A percentile compares a stretch with the other conserved stretches of the same genome.
Conservation (phyloP, 2,329 filamentous ascomycete genomes). For the Colletotrichum caudatum region DNA sequence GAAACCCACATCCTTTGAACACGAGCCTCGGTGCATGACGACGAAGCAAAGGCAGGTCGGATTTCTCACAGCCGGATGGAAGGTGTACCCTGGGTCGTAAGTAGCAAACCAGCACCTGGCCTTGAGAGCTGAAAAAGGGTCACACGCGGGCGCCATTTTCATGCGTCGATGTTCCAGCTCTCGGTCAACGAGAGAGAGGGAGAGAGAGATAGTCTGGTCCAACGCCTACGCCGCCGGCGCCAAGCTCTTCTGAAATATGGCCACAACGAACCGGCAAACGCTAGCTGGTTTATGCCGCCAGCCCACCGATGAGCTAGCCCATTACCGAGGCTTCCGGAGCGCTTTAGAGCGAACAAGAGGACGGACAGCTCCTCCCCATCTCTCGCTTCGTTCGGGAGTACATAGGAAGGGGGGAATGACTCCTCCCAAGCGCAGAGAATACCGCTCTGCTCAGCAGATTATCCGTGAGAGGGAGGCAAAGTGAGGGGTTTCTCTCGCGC, state of each 20-base stretch:
- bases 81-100: not conserved
- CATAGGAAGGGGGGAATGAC: not conserved
- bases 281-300: constrained; percentile 24
- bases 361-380: constrained; percentile 10
- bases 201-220: constrained; percentile 5
- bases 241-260: constrained; percentile 3
- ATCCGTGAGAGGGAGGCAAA: constrained; percentile 22
- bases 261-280: constrained; percentile 1
- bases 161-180: constrained; percentile 17
- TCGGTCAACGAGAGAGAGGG: constrained; percentile 1
- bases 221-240: constrained; percentile 17
- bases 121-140: not conserved
- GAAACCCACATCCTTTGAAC: constrained; percentile 8
- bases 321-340: constrained; percentile 37
- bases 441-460: constrained; percentile 12
- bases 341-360: not conserved
- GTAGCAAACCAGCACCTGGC: not conserved
- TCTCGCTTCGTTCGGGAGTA: not conserved
- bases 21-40: constrained; percentile 22
- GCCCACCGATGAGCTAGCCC: constrained; percentile 1
- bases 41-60: not conserved
- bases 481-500: constrained; percentile 25
- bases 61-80: not conserved
- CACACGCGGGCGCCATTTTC: constrained; percentile 13
- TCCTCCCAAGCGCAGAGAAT: constrained; percentile 1